A percentile compares a stretch with the other conserved stretches of the same genome.
Conservation (phyloP, 495 filamentous ascomycete genomes). For the Xylaria telfairii region DNA sequence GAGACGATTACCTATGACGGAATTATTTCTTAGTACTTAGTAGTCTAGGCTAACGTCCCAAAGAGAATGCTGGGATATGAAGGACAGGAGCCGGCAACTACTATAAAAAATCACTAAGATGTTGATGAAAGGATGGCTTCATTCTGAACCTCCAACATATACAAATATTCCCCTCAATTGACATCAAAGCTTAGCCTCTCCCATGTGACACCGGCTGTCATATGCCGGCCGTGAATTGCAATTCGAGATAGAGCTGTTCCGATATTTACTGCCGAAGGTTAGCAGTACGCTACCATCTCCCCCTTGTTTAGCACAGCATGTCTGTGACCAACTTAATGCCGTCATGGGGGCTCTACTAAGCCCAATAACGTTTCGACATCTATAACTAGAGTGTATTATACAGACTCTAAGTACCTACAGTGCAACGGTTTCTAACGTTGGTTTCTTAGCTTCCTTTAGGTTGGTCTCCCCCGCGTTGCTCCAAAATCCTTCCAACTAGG, state of each 20-base stretch:
- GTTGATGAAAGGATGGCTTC: background rate
- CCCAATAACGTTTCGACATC: background rate
- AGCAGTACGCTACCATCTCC: too few relatives aligned
- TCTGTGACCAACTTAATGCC: background rate
- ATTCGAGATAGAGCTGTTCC: background rate
- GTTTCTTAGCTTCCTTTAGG: background rate
- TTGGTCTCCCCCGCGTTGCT: slow-evolving; percentile 13
- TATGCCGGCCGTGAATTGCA: background rate
- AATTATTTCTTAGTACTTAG: background rate
- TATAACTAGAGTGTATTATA: background rate
- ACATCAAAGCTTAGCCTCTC: background rate
- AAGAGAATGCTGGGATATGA: background rate
- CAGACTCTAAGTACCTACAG: background rate
- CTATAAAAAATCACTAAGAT: background rate
- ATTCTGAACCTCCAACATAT: background rate
- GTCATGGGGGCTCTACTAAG: slow-evolving; percentile 2
- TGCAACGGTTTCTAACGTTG: background rate
- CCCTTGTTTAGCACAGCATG: background rate
- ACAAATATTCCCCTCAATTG: background rate
- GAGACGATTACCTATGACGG: background rate
- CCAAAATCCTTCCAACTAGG: slow-evolving; percentile 5
- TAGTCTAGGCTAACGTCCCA: background rate
- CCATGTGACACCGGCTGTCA: background rate
- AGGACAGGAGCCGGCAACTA: background rate
- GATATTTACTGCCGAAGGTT: slow-evolving; percentile 1